Evolutionary conservation across 192 early-diverging fungal genomes (phyloP).

Genomic region (Linnemannia hyalina): DNA sequence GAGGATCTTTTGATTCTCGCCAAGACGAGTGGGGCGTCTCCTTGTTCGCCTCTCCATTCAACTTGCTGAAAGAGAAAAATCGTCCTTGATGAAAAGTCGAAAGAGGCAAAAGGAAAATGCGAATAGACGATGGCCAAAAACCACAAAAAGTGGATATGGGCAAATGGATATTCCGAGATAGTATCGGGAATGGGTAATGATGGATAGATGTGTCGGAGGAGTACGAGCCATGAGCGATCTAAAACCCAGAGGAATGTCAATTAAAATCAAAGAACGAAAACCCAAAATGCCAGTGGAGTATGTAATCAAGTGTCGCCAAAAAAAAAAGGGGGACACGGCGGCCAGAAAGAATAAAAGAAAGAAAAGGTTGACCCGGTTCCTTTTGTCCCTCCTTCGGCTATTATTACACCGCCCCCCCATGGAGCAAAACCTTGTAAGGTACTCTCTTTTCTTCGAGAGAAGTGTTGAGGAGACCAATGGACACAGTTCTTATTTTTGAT

Average conservation of each 20-base stretch:
- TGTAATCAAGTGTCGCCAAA: background rate
- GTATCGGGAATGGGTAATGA: background rate
- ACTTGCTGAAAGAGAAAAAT: no score
- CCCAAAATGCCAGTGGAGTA: background rate
- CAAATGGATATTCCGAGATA: background rate
- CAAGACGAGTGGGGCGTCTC: no score
- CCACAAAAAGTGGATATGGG: background rate
- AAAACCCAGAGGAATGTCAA: slow-evolving; percentile 1
- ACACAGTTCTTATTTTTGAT: background rate
- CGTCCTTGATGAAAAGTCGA: background rate
- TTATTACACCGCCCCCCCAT: background rate
- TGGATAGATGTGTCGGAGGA: no score
- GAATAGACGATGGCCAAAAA: background rate
- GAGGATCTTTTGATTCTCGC: no score
- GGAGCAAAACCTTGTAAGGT: background rate
- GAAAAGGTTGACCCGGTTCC: slow-evolving; percentile 1
- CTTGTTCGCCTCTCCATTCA: no score
- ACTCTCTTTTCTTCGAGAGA: background rate
- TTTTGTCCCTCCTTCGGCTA: background rate
- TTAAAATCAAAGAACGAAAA: background rate
- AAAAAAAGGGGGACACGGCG: background rate
- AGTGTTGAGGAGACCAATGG: background rate
- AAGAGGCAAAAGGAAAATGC: background rate
- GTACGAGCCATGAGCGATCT: background rate
- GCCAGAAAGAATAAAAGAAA: background rate